Evolutionary conservation across 129 eudicot species (phyloP).

Genomic region (Flaveria trinervia): DNA sequence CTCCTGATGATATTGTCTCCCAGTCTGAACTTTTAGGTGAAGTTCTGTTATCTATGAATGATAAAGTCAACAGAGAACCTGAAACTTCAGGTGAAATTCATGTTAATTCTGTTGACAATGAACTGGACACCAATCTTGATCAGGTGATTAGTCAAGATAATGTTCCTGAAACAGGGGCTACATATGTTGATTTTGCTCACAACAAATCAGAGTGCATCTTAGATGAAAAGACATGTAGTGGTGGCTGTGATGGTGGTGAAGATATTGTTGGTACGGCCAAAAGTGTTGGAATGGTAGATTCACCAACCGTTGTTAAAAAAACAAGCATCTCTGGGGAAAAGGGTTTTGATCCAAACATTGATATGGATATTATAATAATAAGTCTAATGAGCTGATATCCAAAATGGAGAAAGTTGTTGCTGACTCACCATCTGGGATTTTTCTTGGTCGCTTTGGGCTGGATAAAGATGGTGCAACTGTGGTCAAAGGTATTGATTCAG

Average conservation of each 20-base stretch:
- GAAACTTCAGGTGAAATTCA: slow-evolving; percentile 29
- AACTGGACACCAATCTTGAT: slow-evolving; percentile 24
- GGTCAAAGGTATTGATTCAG: slow-evolving; percentile 26
- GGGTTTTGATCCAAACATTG: slow-evolving; percentile 28
- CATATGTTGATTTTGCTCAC: background rate
- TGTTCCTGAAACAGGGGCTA: slow-evolving; percentile 30
- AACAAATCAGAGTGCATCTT: slow-evolving; percentile 21
- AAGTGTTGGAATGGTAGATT: slow-evolving; percentile 25
- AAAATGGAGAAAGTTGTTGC: slow-evolving; percentile 35
- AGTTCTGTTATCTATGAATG: slow-evolving; percentile 31
- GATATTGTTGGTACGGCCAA: slow-evolving; percentile 11
- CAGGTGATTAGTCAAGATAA: slow-evolving; percentile 31
- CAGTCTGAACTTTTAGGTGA: slow-evolving; percentile 47
- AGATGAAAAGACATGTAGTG: background rate
- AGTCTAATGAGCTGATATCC: slow-evolving; percentile 33
- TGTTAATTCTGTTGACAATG: slow-evolving; percentile 26
- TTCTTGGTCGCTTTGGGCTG: slow-evolving; percentile 36
- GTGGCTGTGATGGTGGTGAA: slow-evolving; percentile 18
- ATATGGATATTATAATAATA: slow-evolving; percentile 14
- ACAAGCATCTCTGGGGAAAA: slow-evolving; percentile 31
- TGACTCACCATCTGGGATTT: slow-evolving; percentile 39
- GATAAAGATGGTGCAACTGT: slow-evolving; percentile 32
- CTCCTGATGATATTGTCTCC: slow-evolving; percentile 35
- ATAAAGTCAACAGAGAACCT: slow-evolving; percentile 19
- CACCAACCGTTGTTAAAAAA: slow-evolving; percentile 25